These are phyloP conservation scores for Leishmania arabica DNA, from an alignment of 208 protist genomes.

Conservation along the genomic window DNA sequence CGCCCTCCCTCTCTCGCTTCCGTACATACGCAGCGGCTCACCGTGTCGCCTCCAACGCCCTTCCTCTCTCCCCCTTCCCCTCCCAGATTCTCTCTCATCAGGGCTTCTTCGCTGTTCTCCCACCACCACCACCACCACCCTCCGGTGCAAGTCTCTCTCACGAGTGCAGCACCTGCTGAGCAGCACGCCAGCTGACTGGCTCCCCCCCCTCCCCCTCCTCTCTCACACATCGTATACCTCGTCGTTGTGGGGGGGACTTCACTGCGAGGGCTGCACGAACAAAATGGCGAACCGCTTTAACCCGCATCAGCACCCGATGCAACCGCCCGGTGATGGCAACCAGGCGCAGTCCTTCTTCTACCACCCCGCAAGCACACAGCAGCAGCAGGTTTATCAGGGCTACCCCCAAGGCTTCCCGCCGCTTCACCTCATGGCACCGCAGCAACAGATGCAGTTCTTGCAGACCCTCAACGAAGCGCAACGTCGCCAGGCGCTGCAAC, in stretches of 20 bases:
- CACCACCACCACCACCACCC: too few relatives aligned
- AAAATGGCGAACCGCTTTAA: slow-evolving; percentile 20
- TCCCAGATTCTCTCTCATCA: not conserved
- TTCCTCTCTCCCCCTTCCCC: not conserved
- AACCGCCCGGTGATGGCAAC: slow-evolving; percentile 20
- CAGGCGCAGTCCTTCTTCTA: slow-evolving; percentile 31
- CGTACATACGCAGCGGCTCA: not conserved
- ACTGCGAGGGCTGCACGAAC: not conserved
- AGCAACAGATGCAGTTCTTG: slow-evolving; percentile 17
- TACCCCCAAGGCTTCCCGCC: slow-evolving; percentile 17
- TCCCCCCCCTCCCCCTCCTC: not conserved
- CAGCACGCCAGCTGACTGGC: not conserved
- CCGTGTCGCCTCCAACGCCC: not conserved
- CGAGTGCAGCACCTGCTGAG: not conserved
- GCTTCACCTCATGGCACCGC: slow-evolving; percentile 6
- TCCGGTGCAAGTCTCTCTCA: not conserved
- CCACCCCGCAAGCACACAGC: slow-evolving; percentile 29
- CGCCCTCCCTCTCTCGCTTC: not conserved
- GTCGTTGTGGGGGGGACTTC: not conserved
- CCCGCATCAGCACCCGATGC: slow-evolving; percentile 16
- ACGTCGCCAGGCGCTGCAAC: slow-evolving; percentile 11
- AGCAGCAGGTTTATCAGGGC: slow-evolving; percentile 29
- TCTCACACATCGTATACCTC: not conserved
- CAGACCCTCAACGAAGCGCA: slow-evolving; percentile 24
- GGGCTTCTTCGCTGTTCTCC: not conserved